phyloP scores from a whole-genome alignment of 2,329 filamentous ascomycete species.

The Cercospora sesami region DNA sequence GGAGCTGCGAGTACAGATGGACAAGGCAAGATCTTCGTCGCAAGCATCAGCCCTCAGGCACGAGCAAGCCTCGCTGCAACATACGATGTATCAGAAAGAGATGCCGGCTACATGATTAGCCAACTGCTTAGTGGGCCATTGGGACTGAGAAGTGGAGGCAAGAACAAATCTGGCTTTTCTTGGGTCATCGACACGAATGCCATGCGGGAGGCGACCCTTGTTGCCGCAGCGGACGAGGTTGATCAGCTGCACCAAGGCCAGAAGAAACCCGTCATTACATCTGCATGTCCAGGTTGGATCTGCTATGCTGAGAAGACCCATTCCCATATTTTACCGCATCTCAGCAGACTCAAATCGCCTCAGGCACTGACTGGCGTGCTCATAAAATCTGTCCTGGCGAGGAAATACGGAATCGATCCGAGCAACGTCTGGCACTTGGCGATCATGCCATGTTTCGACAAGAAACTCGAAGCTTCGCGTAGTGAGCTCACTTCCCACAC shows the following conservation, averaged over 20 bases:
- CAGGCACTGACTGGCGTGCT: constrained; percentile 89
- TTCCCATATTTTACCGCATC: constrained; percentile 84
- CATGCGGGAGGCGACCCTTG: constrained; percentile 78
- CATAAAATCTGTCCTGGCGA: constrained; percentile 80
- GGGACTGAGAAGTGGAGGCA: constrained; percentile 69
- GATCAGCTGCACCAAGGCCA: constrained; percentile 41
- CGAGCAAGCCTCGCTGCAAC: constrained; percentile 86
- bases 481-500: constrained; percentile 72
- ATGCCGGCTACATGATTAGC: constrained; percentile 79
- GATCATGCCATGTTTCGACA: constrained; percentile 98
- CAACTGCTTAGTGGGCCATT: constrained; percentile 71
- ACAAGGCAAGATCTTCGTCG: constrained; percentile 77
- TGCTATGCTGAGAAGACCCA: constrained; percentile 99
- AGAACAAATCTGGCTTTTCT: constrained; percentile 72
- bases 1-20: not conserved
- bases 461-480: constrained; percentile 93
- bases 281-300: constrained; percentile 95
- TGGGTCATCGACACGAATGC: constrained; percentile 91
- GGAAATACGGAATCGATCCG: constrained; percentile 68
- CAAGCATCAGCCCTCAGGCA: constrained; percentile 88
- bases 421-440: constrained; percentile 90
- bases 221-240: constrained; percentile 55
- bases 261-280: constrained; percentile 71
- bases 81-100: constrained; percentile 69
- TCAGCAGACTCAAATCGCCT: constrained; percentile 89